Evolutionary conservation across 2,329 filamentous ascomycete genomes (phyloP), one percentile per base, ranked within the genome.

Genomic region (Bertia moriformis): DNA sequence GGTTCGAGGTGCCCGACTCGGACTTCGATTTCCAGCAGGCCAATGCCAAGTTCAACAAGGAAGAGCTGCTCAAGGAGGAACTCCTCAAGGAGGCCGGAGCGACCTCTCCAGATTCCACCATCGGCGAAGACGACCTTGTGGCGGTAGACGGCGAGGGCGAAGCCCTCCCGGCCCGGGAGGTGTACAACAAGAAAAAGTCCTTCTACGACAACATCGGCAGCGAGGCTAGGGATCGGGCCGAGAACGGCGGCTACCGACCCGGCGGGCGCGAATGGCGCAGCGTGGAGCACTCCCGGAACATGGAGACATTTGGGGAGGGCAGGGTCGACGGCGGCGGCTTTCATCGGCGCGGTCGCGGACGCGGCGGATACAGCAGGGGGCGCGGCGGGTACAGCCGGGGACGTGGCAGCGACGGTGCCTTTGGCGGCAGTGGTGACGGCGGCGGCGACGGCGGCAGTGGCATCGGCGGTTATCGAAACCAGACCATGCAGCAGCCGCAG

Each of bases 1-100:
- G 85, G 61, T 76, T 96, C 20, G 88, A 94, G 39, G 84, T 98
- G 2, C 91, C 91, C 0, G 74, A 82, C 37, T 78, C 84, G 1
- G 91, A 96, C 53, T 98, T 88, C 50, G 89, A 98, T 53, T 98
- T 98, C 52, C 83, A 82, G 48, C 73, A 72, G 14, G 70, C 83
- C 19, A 93, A 93, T 54, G 83, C 83, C 38, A 91, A 88, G 57
- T 93, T 93, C 65, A 89, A 86, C 64, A 71, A 93, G 62, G 77
- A 85, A 49, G 83, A 89, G 48, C 57, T 83, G 40, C 72, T 79
- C 29, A 83, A 83, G 57, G 77, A 83, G 53, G 78, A 76, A 3
- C 82, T 82, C 51, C 77, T 76, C 14, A 65, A 69, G 27, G 76
- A 76, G 14, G 69, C 71, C 15, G 22, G 22, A 10, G 22, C n/a